A percentile compares a stretch with the other conserved stretches of the same genome.
Conservation (phyloP, 768 basidiomycete species). For the Lentinus tigrinus region DNA sequence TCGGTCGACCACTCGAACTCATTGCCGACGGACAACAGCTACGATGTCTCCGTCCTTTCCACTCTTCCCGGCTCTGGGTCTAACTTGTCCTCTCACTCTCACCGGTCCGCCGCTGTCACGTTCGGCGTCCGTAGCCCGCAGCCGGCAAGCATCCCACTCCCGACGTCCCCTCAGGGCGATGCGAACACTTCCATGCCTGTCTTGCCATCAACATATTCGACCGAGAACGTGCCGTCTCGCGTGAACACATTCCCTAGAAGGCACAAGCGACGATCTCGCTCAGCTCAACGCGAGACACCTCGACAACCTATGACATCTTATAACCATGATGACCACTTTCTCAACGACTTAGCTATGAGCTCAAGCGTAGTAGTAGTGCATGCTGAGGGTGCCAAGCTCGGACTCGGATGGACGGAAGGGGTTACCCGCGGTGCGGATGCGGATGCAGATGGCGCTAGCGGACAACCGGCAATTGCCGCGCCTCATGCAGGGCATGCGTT, state of each 20-base stretch:
- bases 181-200: slow-evolving; percentile 2
- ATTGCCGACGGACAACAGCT: neutral
- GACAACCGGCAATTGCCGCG: slow-evolving; percentile 20
- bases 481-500: slow-evolving; percentile 22
- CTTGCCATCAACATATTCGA: neutral
- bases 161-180: neutral
- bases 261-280: neutral
- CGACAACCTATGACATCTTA: neutral
- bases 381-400: neutral
- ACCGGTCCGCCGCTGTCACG: neutral
- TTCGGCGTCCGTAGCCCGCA: neutral
- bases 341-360: neutral
- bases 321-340: neutral
- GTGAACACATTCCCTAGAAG: neutral
- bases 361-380: neutral
- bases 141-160: neutral
- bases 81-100: neutral
- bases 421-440: neutral
- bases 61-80: neutral
- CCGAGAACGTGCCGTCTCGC: neutral
- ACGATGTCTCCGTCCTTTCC: neutral
- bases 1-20: neutral
- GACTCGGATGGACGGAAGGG: neutral
- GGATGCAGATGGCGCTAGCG: neutral
- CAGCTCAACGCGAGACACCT: neutral